Percentiles rank a stretch among this genome's conserved stretches.
Evolutionary conservation across 306 rosid species (phyloP).

Genomic region (cucumber (Cucumis sativus)): DNA sequence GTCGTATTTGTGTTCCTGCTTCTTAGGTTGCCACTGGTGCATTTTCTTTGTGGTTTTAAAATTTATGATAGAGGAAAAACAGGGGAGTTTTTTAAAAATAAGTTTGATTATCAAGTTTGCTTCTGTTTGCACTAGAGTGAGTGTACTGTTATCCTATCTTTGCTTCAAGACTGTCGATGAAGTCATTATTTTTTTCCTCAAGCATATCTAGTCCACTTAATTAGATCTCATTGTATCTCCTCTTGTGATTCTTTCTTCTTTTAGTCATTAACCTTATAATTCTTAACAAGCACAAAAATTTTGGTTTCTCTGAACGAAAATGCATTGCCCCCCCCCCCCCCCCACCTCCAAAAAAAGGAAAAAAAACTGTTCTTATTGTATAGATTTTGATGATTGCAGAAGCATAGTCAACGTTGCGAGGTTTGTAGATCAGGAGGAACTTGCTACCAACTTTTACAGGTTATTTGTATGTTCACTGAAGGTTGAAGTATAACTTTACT

Average conservation of each 20-base stretch:
- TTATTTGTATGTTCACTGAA: slow-evolving; percentile 24
- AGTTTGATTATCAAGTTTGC: not conserved
- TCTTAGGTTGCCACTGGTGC: not conserved
- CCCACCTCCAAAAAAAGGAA: too few species aligned
- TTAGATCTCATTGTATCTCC: not conserved
- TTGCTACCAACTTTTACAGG: slow-evolving; percentile 84
- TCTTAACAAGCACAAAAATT: not conserved
- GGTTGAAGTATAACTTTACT: slow-evolving; percentile 5
- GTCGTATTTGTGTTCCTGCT: too few species aligned
- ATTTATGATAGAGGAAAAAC: not conserved
- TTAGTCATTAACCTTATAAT: not conserved
- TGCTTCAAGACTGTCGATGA: not conserved
- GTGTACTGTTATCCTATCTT: not conserved
- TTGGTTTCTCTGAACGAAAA: not conserved
- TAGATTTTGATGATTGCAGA: slow-evolving; percentile 43
- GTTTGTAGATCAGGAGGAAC: slow-evolving; percentile 64
- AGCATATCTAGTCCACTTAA: not conserved
- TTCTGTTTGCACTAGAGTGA: not conserved
- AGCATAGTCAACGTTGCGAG: slow-evolving; percentile 65
- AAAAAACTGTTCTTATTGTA: not conserved
- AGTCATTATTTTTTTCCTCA: not conserved
- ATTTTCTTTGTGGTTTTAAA: not conserved
- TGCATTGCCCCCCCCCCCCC: too few species aligned
- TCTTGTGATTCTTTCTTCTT: not conserved
- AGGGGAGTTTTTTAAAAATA: not conserved